These are phyloP conservation scores for Castanopsis chinensis DNA, from an alignment of 306 rosid genomes.

Conservation along the genomic window DNA sequence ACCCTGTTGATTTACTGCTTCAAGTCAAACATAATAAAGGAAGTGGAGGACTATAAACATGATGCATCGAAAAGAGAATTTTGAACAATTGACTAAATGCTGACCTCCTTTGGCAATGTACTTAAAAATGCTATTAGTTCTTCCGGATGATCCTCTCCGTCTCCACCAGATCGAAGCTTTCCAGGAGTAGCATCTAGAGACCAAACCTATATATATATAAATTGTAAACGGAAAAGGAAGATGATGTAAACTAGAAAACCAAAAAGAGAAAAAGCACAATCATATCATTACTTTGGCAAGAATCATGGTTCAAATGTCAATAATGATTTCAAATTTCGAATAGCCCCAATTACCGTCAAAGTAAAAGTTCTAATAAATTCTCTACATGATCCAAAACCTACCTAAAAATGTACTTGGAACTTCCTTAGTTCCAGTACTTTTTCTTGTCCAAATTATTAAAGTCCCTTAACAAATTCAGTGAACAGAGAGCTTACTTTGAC, in stretches of 20 bases:
- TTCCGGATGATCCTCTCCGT: slow-evolving; percentile 96
- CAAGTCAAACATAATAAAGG: background rate
- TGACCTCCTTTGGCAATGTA: slow-evolving; percentile 75
- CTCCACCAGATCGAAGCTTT: slow-evolving; percentile 81
- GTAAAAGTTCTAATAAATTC: background rate
- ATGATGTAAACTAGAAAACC: background rate
- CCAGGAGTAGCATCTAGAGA: slow-evolving; percentile 94
- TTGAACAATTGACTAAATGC: slow-evolving; percentile 12
- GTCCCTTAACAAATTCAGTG: background rate
- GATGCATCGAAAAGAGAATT: background rate
- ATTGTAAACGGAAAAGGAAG: slow-evolving; percentile 20
- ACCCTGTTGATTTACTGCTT: too few relatives aligned
- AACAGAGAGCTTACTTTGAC: slow-evolving; percentile 58
- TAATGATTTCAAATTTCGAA: background rate
- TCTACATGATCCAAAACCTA: background rate
- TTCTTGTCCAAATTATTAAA: background rate
- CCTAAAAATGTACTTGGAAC: background rate
- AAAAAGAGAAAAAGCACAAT: background rate
- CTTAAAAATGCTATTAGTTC: slow-evolving; percentile 77
- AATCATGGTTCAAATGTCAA: background rate
- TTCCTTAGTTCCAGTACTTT: background rate
- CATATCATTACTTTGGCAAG: background rate
- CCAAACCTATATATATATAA: slow-evolving; percentile 68
- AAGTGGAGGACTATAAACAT: too few relatives aligned
- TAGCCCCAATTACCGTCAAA: background rate